Evolutionary conservation across 345 rosid genomes (phyloP).

Genomic region (Populus davidiana): DNA sequence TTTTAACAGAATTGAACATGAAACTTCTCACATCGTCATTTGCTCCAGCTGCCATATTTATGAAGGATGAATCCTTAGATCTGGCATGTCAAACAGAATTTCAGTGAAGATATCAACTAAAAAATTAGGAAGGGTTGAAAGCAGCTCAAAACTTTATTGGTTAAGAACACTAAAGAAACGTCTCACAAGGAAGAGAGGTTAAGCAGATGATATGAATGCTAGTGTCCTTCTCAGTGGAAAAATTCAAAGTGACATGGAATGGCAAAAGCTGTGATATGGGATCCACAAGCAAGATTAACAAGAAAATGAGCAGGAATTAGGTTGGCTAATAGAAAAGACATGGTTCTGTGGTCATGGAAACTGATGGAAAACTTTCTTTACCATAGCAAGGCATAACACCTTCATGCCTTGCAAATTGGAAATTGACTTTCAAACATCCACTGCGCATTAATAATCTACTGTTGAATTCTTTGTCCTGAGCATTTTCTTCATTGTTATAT

Average conservation of each 20-base stretch:
- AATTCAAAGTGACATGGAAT: background rate
- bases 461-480: background rate
- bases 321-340: background rate
- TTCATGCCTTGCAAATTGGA: background rate
- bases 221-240: background rate
- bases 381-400: background rate
- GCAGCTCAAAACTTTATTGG: background rate
- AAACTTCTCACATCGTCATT: conserved; percentile 65
- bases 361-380: background rate
- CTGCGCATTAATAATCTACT: background rate
- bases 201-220: background rate
- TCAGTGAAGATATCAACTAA: background rate
- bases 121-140: background rate
- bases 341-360: background rate
- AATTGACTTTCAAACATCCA: background rate
- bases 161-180: background rate
- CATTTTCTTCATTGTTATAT: background rate
- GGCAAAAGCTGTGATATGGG: background rate
- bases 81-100: conserved; percentile 34
- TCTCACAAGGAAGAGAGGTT: background rate
- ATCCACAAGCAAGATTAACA: background rate
- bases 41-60: conserved; percentile 92
- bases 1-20: background rate
- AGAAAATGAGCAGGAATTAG: background rate
- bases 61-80: conserved; percentile 66